Base-by-base conservation (phyloP, 176 grass and related monocot species). In the Triticum turgidum region DNA sequence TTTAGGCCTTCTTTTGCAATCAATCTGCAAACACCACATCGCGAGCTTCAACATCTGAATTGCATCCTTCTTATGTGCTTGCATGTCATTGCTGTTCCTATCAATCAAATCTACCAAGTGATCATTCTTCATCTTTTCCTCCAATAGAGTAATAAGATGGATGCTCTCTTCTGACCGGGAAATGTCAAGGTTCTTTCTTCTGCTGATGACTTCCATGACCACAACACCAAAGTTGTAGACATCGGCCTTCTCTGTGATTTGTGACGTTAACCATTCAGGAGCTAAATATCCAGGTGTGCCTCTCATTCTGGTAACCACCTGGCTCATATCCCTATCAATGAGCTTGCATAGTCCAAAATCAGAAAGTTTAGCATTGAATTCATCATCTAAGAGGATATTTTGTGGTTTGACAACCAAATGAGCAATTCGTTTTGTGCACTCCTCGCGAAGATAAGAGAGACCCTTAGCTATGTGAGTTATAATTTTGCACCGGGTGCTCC, bases 381-480 rank as follows among this genome's bases (percentile, higher is more conserved):
- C 62, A 1, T 84, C 81, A 29, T 91, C 89, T 35, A 91, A 63
- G 24, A 91, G 39, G 9, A 41, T 41, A 0, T 41, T 41, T 10
- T 41, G 39, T 41, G 39, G 39, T 41, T 41, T 9, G 8, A 41
- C 39, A 41, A 10, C 39, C 8, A 41, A 41, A 0, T 41, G 39
- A 10, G 39, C 39, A 41, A 41, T 41, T 41, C 9, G 1, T 10
- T 41, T 41, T 10, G 9, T 41, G 39, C 39, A 41, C 39, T 41
- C 85, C 42, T 93, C 86, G 34, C 90, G 88, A 22, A 93, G 82
- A 86, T 93, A 93, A 27, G 67, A 93, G 0, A 93, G 75, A 1
- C 73, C 88, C 70, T 88, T 90, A 25, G 88, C 85, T 52, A 93
- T 88, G 5, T 85, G 59, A 10, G 68, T 65, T 1, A 90, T 65